A percentile compares a stretch with the other conserved stretches of the same genome.
phyloP scores from a whole-genome alignment of 2,329 filamentous ascomycete species.

The Fusarium guadeloupense region DNA sequence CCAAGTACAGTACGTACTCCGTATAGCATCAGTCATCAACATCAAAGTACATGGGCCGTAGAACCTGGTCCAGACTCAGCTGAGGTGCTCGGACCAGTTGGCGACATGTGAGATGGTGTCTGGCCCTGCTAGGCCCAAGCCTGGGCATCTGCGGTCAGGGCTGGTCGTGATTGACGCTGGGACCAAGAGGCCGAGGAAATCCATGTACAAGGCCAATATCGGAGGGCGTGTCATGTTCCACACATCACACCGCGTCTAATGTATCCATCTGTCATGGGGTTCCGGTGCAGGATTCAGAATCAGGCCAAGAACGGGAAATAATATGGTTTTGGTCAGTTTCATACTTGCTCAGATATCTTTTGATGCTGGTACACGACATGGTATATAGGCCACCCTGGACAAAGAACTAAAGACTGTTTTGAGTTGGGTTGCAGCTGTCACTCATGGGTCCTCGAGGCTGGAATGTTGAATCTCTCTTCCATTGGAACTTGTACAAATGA shows the following conservation, averaged over 20 bases:
- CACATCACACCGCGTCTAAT: slow-evolving; percentile 28
- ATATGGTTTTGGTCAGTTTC: not conserved
- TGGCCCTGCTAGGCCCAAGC: slow-evolving; percentile 3
- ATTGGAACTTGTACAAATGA: not conserved
- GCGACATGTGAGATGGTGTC: slow-evolving; percentile 28
- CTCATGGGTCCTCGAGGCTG: slow-evolving; percentile 14
- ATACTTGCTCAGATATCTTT: not conserved
- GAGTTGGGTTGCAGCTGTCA: slow-evolving; percentile 10
- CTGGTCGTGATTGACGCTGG: slow-evolving; percentile 9
- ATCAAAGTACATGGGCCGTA: slow-evolving; percentile 20
- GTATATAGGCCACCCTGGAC: not conserved
- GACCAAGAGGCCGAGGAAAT: slow-evolving; percentile 5
- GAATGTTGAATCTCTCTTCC: slow-evolving; percentile 14
- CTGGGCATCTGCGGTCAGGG: slow-evolving; percentile 3
- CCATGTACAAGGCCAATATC: slow-evolving; percentile 10
- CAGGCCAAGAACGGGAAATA: not conserved
- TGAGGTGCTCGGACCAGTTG: slow-evolving; percentile 37
- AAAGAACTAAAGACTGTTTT: not conserved
- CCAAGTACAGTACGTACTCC: slow-evolving; percentile 10
- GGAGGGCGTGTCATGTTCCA: slow-evolving; percentile 29
- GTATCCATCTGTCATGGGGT: slow-evolving; percentile 18
- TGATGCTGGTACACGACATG: not conserved
- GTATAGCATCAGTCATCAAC: slow-evolving; percentile 13
- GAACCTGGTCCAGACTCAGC: slow-evolving; percentile 42
- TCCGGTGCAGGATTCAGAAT: slow-evolving; percentile 1